phyloP scores from a whole-genome alignment of 176 grass and related monocot genomes.

The Alopecurus myosuroides region DNA sequence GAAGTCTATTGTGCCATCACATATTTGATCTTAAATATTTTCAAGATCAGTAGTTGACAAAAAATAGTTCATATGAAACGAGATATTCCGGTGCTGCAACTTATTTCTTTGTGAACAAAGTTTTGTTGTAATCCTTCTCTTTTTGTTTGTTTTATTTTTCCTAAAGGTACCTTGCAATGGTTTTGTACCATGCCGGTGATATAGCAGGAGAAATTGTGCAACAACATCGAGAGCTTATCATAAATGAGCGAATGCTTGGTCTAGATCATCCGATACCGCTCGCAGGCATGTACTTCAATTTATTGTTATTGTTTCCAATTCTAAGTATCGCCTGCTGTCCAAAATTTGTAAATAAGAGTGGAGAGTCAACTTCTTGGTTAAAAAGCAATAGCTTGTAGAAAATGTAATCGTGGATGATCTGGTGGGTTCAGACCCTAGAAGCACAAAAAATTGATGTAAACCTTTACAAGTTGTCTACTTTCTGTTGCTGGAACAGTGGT shows the following conservation, averaged over 20 bases:
- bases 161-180: no score
- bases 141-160: no score
- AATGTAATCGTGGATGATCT: neutral
- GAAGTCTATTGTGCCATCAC: neutral
- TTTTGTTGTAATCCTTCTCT: neutral
- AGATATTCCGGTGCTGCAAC: neutral
- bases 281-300: conserved; percentile 53
- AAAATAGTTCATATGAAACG: neutral
- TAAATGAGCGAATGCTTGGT: conserved; percentile 91
- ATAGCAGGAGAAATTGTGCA: no score
- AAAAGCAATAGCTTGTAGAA: neutral
- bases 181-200: no score
- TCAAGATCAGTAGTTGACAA: neutral
- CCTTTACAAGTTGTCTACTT: neutral
- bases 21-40: neutral
- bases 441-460: neutral
- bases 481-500: neutral
- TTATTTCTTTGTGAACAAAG: neutral
- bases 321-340: neutral
- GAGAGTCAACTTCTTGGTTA: neutral
- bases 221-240: no score
- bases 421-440: neutral
- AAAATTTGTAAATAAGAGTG: neutral
- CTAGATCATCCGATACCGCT: conserved; percentile 98
- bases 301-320: neutral